Evolutionary conservation across 805 yeast genomes (phyloP).

Genomic region (Wickerhamiella brachini): DNA sequence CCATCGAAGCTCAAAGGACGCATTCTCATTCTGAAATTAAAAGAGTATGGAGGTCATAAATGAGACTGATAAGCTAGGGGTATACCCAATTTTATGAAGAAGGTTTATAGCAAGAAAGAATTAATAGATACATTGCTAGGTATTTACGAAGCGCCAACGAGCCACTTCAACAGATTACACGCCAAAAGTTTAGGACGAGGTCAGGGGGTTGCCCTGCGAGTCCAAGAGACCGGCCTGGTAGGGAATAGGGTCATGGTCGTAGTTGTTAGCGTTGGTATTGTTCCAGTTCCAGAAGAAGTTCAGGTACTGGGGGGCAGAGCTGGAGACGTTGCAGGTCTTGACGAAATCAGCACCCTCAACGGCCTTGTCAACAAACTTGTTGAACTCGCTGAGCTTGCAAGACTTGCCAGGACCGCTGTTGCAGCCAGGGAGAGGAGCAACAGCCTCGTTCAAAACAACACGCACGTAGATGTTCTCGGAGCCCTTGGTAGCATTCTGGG

Average conservation of each 20-base stretch:
- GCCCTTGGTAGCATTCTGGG: not conserved
- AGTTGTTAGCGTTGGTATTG: constrained; percentile 9
- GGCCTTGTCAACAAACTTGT: constrained; percentile 6
- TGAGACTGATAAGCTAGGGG: no score
- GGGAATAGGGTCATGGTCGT: constrained; percentile 7
- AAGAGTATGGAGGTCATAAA: no score
- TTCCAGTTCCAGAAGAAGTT: constrained; percentile 15
- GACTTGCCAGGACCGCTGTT: constrained; percentile 38
- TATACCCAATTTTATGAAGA: no score
- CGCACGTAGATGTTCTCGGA: constrained; percentile 29
- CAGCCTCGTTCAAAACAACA: constrained; percentile 38
- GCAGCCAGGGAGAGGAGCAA: constrained; percentile 36
- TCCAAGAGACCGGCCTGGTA: constrained; percentile 6
- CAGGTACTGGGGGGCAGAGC: constrained; percentile 4
- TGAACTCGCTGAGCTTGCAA: constrained; percentile 24
- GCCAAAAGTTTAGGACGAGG: not conserved
- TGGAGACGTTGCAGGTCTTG: constrained; percentile 4
- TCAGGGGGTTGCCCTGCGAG: not conserved
- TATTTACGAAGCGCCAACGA: no score
- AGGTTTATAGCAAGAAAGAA: no score
- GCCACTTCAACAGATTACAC: no score
- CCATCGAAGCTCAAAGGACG: no score
- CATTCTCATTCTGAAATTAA: no score
- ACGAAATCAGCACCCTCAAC: constrained; percentile 1
- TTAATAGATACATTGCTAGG: not conserved